Evolutionary conservation across 345 rosid genomes (phyloP).

Genomic region (Odontarrhena argentea): DNA sequence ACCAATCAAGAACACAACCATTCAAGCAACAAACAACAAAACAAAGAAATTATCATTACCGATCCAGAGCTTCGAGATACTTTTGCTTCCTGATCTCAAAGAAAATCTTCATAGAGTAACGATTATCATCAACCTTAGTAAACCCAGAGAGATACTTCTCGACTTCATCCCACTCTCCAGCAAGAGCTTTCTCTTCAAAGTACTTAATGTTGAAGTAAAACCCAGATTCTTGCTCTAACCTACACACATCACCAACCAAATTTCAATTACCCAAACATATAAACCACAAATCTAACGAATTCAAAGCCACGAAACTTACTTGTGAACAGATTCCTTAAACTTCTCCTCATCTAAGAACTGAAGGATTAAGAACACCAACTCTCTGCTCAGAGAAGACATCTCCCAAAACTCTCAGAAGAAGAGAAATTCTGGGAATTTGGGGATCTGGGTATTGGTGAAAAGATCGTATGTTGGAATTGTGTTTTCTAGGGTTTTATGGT

Average conservation of each 20-base stretch:
- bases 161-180: conserved; percentile 97
- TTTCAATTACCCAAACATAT: background rate
- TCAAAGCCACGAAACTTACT: conserved; percentile 38
- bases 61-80: conserved; percentile 66
- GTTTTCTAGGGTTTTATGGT: conserved; percentile 43
- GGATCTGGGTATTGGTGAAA: conserved; percentile 32
- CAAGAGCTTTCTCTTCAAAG: conserved; percentile 84
- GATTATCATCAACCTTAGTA: conserved; percentile 91
- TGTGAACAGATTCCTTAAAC: conserved; percentile 57
- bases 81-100: conserved; percentile 65
- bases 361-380: conserved; percentile 62
- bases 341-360: conserved; percentile 65
- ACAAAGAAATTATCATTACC: conserved; percentile 34
- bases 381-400: conserved; percentile 74
- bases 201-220: conserved; percentile 86
- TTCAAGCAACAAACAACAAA: background rate
- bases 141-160: conserved; percentile 86
- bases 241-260: conserved; percentile 32
- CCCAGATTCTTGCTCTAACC: conserved; percentile 90
- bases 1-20: conserved; percentile 10
- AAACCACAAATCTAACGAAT: background rate
- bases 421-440: background rate
- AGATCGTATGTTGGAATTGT: conserved; percentile 31
- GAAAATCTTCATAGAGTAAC: conserved; percentile 62
- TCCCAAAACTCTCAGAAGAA: background rate